phyloP scores from a whole-genome alignment of 75 land plant species.

The Cunninghamia lanceolata region DNA sequence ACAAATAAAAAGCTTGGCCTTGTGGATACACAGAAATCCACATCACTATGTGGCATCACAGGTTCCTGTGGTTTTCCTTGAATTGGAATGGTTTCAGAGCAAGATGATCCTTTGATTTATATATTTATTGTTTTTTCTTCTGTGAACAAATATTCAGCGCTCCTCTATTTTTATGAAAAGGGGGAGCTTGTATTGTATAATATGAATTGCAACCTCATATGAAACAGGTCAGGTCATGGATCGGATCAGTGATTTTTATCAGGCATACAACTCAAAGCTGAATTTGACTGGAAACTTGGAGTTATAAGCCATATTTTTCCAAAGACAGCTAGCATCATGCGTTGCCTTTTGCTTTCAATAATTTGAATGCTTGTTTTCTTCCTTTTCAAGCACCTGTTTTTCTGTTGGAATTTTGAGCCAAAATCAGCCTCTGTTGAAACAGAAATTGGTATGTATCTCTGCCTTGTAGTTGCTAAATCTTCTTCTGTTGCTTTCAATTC shows the following conservation, averaged over 20 bases:
- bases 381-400: background rate
- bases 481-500: background rate
- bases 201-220: background rate
- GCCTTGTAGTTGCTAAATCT: background rate
- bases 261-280: background rate
- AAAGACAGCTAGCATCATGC: background rate
- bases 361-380: background rate
- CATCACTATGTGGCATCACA: background rate
- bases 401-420: background rate
- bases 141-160: background rate
- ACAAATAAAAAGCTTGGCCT: background rate
- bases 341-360: background rate
- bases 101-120: background rate
- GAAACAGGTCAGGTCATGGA: background rate
- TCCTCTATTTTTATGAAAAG: background rate
- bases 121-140: background rate
- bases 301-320: background rate
- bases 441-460: background rate
- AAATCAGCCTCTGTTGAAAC: background rate
- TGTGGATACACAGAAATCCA: background rate
- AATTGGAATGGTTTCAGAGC: background rate
- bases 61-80: background rate
- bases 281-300: background rate
- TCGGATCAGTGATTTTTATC: background rate
- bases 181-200: background rate